Conservation (phyloP, 2,329 filamentous ascomycete species). For the Aureobasidium leucospermi region DNA sequence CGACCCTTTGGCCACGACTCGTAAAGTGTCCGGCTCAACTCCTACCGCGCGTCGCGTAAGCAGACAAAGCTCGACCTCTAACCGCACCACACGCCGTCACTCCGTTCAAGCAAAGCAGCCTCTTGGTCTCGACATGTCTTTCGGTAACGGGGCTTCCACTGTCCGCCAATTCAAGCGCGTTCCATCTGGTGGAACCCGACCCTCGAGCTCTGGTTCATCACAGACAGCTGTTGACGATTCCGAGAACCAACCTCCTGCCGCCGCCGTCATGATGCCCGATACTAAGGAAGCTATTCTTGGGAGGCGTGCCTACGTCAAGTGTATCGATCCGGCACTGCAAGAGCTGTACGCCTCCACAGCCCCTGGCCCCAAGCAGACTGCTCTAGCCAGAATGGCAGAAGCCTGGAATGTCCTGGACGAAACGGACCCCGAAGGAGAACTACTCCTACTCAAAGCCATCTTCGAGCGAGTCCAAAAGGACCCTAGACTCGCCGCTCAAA, state of each 20-base stretch:
- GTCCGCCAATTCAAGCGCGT: conserved; percentile 87
- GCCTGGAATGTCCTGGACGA: conserved; percentile 80
- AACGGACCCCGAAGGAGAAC: conserved; percentile 83
- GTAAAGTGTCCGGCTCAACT: conserved; percentile 26
- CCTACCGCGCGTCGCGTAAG: conserved; percentile 27
- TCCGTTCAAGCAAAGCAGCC: conserved; percentile 57
- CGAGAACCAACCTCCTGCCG: conserved; percentile 56
- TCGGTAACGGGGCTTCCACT: conserved; percentile 87
- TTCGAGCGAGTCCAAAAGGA: conserved; percentile 67
- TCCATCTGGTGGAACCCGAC: conserved; percentile 38
- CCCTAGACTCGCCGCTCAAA: conserved; percentile 50
- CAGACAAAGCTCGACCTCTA: conserved; percentile 29
- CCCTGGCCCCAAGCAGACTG: conserved; percentile 62
- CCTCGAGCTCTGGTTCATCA: conserved; percentile 17
- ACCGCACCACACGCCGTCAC: conserved; percentile 37
- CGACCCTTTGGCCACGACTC: conserved; percentile 32
- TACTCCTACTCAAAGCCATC: conserved; percentile 72
- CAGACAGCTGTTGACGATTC: conserved; percentile 35
- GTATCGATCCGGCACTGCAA: conserved; percentile 73
- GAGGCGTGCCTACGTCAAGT: conserved; percentile 70
- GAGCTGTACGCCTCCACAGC: conserved; percentile 78
- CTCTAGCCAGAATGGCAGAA: conserved; percentile 73
- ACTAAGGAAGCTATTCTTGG: conserved; percentile 77
- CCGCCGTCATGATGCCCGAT: not conserved
- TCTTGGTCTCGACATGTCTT: conserved; percentile 81